Conservation (phyloP, 2,329 filamentous ascomycete species). For the Paraphaeosphaeria minitans region DNA sequence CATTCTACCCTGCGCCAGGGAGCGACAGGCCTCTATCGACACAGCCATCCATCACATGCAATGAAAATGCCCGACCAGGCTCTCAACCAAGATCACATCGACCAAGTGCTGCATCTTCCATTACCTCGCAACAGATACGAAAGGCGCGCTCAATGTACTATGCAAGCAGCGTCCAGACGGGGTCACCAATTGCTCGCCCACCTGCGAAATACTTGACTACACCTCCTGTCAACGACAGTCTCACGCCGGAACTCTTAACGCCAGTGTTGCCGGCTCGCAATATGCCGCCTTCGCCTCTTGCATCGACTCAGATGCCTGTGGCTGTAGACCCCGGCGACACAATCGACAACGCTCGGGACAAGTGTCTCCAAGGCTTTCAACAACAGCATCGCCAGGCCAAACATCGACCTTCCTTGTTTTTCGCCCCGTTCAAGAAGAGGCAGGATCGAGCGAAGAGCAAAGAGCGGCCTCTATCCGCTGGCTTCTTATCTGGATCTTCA, state of each 20-base stretch:
- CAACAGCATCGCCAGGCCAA: constrained; percentile 48
- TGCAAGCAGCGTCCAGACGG: constrained; percentile 45
- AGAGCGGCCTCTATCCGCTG: constrained; percentile 23
- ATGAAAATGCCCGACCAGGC: constrained; percentile 31
- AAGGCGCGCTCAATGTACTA: constrained; percentile 48
- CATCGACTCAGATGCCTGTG: constrained; percentile 31
- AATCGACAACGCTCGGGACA: constrained; percentile 46
- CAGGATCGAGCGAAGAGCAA: constrained; percentile 36
- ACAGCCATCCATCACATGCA: constrained; percentile 28
- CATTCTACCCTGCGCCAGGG: constrained; percentile 23
- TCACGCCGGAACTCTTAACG: constrained; percentile 3
- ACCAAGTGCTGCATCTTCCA: constrained; percentile 31
- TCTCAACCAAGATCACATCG: constrained; percentile 32
- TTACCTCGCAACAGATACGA: constrained; percentile 42
- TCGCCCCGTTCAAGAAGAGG: constrained; percentile 52
- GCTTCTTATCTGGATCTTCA: constrained; percentile 21
- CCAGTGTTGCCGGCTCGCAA: not conserved
- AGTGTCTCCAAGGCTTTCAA: constrained; percentile 49
- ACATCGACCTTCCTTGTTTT: constrained; percentile 51
- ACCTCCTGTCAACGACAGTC: constrained; percentile 18
- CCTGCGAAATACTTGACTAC: constrained; percentile 40
- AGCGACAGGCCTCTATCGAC: constrained; percentile 22
- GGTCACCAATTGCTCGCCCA: constrained; percentile 42
- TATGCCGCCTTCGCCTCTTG: constrained; percentile 26
- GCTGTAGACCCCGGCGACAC: constrained; percentile 32